These are phyloP conservation scores for Trichoderma sp. DNA, from an alignment of 2,329 filamentous ascomycete genomes.

Conservation along the genomic window DNA sequence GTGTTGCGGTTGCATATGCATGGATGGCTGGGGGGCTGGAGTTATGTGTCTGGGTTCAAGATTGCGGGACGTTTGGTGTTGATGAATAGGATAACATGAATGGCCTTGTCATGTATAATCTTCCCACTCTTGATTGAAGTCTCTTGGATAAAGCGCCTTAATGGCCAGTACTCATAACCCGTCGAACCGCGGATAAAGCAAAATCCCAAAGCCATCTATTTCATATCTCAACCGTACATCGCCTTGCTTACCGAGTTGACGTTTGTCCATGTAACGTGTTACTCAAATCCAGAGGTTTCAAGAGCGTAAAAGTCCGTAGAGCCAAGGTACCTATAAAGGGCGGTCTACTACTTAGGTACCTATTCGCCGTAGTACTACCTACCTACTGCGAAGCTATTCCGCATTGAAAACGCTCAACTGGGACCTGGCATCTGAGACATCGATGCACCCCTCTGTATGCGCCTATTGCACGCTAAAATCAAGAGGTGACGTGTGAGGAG, in stretches of 20 bases:
- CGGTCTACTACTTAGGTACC: no score
- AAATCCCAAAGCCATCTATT: not conserved
- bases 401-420: no score
- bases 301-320: no score
- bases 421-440: not conserved
- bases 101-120: not conserved
- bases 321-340: no score
- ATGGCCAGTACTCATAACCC: not conserved
- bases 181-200: not conserved
- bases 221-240: not conserved
- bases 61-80: not conserved
- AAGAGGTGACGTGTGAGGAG: not conserved
- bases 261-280: conserved; percentile 16
- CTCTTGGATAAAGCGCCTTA: not conserved
- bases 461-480: not conserved
- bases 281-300: not conserved
- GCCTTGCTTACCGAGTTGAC: not conserved
- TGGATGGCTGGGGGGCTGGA: no score
- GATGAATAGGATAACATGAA: no score
- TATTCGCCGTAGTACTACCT: no score
- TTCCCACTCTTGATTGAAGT: not conserved
- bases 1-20: no score
- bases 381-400: no score
- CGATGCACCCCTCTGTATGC: not conserved
- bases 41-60: not conserved